phyloP scores from a whole-genome alignment of 257 asterid genomes.

The Osmanthus fragrans region DNA sequence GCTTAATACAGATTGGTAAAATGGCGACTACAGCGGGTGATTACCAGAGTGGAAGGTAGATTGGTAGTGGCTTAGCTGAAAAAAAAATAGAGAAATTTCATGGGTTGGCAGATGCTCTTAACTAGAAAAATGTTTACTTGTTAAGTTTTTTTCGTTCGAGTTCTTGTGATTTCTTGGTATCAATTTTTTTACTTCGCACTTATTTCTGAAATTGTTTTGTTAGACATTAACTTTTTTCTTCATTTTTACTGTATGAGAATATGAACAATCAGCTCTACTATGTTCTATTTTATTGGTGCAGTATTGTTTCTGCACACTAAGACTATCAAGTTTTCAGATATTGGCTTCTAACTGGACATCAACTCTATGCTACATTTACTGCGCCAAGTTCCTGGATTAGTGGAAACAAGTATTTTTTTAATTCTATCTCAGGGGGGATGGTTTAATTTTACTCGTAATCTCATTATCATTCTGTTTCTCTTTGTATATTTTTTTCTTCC shows the following conservation, averaged over 20 bases:
- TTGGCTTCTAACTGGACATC: neutral
- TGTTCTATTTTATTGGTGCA: neutral
- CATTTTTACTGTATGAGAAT: conserved; percentile 9
- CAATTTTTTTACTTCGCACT: neutral
- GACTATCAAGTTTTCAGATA: neutral
- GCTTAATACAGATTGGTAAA: neutral
- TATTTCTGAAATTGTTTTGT: conserved; percentile 1
- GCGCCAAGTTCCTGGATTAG: neutral
- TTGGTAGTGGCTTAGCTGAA: no score
- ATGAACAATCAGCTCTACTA: neutral
- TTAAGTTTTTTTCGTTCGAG: no score
- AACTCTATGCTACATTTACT: neutral
- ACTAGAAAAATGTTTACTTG: no score
- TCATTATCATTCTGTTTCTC: neutral
- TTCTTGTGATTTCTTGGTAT: no score
- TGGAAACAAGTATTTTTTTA: neutral
- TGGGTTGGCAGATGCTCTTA: neutral
- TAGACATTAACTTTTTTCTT: neutral
- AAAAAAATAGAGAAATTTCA: neutral
- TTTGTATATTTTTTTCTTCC: neutral
- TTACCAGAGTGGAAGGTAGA: neutral
- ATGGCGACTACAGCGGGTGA: neutral
- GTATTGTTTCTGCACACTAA: neutral
- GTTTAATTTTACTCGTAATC: neutral
- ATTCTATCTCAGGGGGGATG: neutral